A percentile compares a stretch with the other conserved stretches of the same genome.
phyloP scores from a whole-genome alignment of 163 green algal species.

The Volvox carteri region DNA sequence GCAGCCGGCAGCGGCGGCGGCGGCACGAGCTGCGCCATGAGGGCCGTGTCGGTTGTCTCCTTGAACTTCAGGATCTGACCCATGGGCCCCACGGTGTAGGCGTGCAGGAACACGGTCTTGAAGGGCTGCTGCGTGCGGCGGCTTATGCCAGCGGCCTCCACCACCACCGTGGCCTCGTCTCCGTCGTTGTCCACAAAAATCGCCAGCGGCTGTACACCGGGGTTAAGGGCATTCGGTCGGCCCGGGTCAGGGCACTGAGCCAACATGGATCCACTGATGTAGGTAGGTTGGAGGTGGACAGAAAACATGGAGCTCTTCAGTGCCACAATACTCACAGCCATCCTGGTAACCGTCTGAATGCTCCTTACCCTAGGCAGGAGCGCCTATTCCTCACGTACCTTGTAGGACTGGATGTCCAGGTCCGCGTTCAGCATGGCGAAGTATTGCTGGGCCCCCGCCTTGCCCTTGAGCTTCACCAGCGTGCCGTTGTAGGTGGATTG shows the following conservation, averaged over 20 bases:
- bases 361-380: too few species aligned
- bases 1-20: background rate
- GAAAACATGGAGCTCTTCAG: too few species aligned
- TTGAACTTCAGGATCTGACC: constrained; percentile 49
- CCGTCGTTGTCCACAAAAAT: constrained; percentile 57
- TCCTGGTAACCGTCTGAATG: too few species aligned
- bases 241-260: too few species aligned
- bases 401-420: constrained; percentile 32
- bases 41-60: constrained; percentile 38
- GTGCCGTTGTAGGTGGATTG: constrained; percentile 27
- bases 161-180: constrained; percentile 50
- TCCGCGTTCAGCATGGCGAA: constrained; percentile 7
- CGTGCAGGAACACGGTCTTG: constrained; percentile 36
- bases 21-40: constrained; percentile 38
- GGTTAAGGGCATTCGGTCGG: too few species aligned
- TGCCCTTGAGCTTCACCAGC: constrained; percentile 36
- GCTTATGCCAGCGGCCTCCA: constrained; percentile 28
- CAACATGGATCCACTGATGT: too few species aligned
- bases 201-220: constrained; percentile 32
- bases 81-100: constrained; percentile 29
- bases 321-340: too few species aligned
- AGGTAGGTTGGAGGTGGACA: too few species aligned
- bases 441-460: constrained; percentile 30
- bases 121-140: constrained; percentile 32
- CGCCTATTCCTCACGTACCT: too few species aligned